Conservation (phyloP, 371 early-diverging fungal genomes). For the Rozella allomycis region DNA sequence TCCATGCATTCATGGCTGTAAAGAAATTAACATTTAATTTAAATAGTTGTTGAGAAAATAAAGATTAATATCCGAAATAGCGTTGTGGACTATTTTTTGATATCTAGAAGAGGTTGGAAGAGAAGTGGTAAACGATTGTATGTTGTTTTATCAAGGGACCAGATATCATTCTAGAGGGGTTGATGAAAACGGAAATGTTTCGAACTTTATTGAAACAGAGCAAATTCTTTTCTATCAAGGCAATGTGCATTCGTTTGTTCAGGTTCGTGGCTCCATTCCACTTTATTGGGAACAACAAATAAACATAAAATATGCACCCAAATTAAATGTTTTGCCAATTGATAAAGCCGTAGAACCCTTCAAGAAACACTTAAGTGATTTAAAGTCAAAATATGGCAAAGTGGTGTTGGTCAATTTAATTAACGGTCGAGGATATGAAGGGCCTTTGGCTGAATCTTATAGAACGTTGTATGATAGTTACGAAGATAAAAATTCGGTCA, state of each 20-base stretch:
- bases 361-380: constrained; percentile 44
- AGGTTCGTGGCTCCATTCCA: constrained; percentile 95
- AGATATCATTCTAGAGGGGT: constrained; percentile 89
- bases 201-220: constrained; percentile 97
- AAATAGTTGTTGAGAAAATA: too few species aligned
- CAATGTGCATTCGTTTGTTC: constrained; percentile 43
- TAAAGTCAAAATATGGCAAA: constrained; percentile 44
- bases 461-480: too few species aligned
- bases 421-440: constrained; percentile 72
- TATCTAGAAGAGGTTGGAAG: constrained; percentile 12
- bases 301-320: constrained; percentile 76
- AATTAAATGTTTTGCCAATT: constrained; percentile 42
- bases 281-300: constrained; percentile 84
- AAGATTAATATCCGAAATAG: too few species aligned
- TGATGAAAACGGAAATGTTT: constrained; percentile 73
- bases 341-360: constrained; percentile 37
- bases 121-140: too few species aligned
- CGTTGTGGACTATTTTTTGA: constrained; percentile 2
- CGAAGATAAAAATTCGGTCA: too few species aligned
- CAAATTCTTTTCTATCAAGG: constrained; percentile 47
- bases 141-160: too few species aligned
- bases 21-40: too few species aligned
- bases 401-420: constrained; percentile 69
- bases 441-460: constrained; percentile 36
- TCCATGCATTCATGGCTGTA: too few species aligned